Percentiles rank a stretch among this genome's conserved stretches.
Evolutionary conservation across 495 filamentous ascomycete species (phyloP).

Genomic region (Elasticomyces elasticus): DNA sequence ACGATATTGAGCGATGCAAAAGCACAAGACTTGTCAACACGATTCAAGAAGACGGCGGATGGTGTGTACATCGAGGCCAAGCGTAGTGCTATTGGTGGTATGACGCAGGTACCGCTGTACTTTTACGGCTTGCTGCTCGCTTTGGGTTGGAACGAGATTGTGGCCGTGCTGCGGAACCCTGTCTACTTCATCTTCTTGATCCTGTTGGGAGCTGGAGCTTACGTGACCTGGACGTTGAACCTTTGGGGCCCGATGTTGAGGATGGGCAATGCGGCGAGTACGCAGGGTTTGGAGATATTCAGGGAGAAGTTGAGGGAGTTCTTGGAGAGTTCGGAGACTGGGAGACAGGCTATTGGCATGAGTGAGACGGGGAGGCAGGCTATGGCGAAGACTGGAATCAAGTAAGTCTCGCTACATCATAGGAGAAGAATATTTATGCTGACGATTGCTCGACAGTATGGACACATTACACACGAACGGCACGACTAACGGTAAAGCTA

Average conservation of each 20-base stretch:
- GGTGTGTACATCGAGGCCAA: conserved; percentile 97
- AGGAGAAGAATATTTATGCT: no score
- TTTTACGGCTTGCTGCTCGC: conserved; percentile 84
- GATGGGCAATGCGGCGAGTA: conserved; percentile 79
- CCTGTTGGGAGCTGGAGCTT: conserved; percentile 61
- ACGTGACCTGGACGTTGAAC: conserved; percentile 85
- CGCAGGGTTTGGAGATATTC: conserved; percentile 77
- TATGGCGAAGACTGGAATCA: no score
- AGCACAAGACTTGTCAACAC: conserved; percentile 74
- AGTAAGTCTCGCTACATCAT: no score
- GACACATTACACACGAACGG: conserved; percentile 52
- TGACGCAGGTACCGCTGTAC: conserved; percentile 88
- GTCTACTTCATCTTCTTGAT: conserved; percentile 84
- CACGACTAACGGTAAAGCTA: conserved; percentile 37
- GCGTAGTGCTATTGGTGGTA: conserved; percentile 86
- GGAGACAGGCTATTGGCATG: conserved; percentile 71
- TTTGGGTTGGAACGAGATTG: conserved; percentile 93
- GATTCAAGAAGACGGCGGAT: conserved; percentile 96
- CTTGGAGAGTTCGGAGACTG: conserved; percentile 68
- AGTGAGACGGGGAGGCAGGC: no score
- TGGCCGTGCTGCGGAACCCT: conserved; percentile 85
- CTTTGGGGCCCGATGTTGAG: conserved; percentile 91
- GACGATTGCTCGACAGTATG: conserved; percentile 32
- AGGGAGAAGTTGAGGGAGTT: conserved; percentile 84
- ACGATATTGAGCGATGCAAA: conserved; percentile 84